These are phyloP conservation scores for Termitomyces bulborhizus DNA, from an alignment of 768 basidiomycete species.

Conservation along the genomic window DNA sequence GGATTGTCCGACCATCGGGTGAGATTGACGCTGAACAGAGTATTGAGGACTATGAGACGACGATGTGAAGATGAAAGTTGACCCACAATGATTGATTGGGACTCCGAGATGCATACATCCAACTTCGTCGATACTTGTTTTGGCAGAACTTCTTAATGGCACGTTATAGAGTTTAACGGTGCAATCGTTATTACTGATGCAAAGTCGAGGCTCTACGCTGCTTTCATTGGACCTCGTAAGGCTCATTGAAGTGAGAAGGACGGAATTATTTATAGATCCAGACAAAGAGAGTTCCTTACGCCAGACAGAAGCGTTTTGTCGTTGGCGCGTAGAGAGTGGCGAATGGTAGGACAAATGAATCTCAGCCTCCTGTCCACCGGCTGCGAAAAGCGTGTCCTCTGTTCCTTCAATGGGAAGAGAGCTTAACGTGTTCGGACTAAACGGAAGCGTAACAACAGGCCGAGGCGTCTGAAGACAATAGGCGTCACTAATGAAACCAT, in stretches of 20 bases:
- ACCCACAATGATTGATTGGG: conserved; percentile 78
- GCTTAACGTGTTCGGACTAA: conserved; percentile 59
- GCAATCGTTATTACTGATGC: conserved; percentile 83
- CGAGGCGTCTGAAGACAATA: conserved; percentile 31
- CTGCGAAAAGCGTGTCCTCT: conserved; percentile 60
- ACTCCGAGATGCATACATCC: conserved; percentile 57
- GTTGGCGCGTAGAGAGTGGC: conserved; percentile 21
- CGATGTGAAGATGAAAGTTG: not conserved
- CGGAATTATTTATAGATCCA: conserved; percentile 81
- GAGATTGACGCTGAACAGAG: conserved; percentile 70
- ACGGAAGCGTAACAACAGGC: conserved; percentile 46
- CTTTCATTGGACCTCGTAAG: conserved; percentile 55
- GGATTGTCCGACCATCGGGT: conserved; percentile 78
- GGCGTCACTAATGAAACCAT: conserved; percentile 8
- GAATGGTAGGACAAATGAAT: conserved; percentile 53
- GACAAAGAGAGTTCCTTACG: conserved; percentile 45
- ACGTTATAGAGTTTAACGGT: conserved; percentile 79
- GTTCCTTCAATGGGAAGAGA: conserved; percentile 46
- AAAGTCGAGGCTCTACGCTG: conserved; percentile 68
- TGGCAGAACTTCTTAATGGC: conserved; percentile 40
- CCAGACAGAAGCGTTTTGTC: conserved; percentile 38
- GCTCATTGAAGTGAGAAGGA: conserved; percentile 58
- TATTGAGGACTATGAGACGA: conserved; percentile 4
- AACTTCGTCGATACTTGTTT: conserved; percentile 38
- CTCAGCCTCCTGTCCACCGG: conserved; percentile 70